Percentiles rank a stretch among this genome's conserved stretches.
Conservation (phyloP, 2,329 filamentous ascomycete species). For the Neofusicoccum kwambonambiense region DNA sequence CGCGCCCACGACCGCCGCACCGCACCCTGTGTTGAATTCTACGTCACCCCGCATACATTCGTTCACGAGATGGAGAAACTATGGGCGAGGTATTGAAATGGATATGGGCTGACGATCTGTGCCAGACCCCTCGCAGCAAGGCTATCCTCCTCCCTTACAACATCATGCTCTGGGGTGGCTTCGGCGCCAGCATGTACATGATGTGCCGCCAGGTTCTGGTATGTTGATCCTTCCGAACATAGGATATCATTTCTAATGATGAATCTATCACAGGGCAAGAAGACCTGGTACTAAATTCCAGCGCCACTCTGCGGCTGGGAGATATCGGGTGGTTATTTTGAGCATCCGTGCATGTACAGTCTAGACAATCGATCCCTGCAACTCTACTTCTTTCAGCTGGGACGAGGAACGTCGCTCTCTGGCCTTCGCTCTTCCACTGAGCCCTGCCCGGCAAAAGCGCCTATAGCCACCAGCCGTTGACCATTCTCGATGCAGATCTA, state of each 20-base stretch:
- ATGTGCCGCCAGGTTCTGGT: conserved; percentile 67
- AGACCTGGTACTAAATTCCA: conserved; percentile 61
- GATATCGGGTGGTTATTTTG: conserved; percentile 7
- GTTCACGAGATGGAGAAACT: not conserved
- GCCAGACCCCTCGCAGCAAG: conserved; percentile 64
- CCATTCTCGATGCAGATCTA: too few species aligned
- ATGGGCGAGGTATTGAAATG: not conserved
- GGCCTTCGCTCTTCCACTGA: too few species aligned
- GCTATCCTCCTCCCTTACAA: conserved; percentile 68
- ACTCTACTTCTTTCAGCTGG: not conserved
- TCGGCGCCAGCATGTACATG: conserved; percentile 64
- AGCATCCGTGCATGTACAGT: conserved; percentile 16
- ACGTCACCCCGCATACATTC: not conserved
- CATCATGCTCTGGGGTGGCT: conserved; percentile 60
- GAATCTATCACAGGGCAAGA: conserved; percentile 57
- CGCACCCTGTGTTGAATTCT: not conserved
- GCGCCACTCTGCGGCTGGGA: not conserved
- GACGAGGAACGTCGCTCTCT: too few species aligned
- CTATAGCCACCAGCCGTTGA: too few species aligned
- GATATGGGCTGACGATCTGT: conserved; percentile 13
- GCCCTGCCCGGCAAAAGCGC: too few species aligned
- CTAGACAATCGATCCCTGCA: conserved; percentile 16
- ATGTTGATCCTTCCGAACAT: conserved; percentile 23
- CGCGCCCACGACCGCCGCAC: not conserved
- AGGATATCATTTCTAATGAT: not conserved